Evolutionary conservation across 1,139 yeast genomes (phyloP).

Genomic region (Tardiomyces depauwii): DNA sequence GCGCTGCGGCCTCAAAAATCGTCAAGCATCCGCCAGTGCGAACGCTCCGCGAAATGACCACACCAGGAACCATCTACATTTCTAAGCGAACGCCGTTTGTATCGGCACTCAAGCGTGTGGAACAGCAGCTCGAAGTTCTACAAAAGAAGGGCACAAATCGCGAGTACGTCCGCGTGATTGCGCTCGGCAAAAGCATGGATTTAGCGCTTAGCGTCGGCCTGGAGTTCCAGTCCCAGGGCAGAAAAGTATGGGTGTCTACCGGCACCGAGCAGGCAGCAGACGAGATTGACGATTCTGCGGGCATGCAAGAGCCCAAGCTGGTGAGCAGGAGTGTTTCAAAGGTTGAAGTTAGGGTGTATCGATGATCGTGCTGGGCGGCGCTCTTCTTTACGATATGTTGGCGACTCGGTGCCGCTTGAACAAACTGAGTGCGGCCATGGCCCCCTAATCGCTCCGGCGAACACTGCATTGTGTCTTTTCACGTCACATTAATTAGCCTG

Average conservation of each 20-base stretch:
- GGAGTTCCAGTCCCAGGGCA: slow-evolving; percentile 18
- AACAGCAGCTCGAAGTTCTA: slow-evolving; percentile 10
- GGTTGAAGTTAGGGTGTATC: background rate
- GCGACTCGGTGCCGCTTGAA: too few relatives aligned
- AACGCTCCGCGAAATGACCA: slow-evolving; percentile 2
- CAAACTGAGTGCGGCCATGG: too few relatives aligned
- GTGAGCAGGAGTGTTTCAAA: slow-evolving; percentile 11
- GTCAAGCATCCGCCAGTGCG: slow-evolving; percentile 8
- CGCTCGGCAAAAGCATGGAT: slow-evolving; percentile 25
- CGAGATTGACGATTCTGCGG: slow-evolving; percentile 12
- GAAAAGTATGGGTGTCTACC: slow-evolving; percentile 12
- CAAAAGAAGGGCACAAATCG: slow-evolving; percentile 3
- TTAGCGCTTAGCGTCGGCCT: slow-evolving; percentile 20
- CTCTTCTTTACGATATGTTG: too few relatives aligned
- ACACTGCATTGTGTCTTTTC: too few relatives aligned
- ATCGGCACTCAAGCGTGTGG: slow-evolving; percentile 18
- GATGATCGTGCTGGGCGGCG: background rate
- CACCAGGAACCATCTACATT: slow-evolving; percentile 11
- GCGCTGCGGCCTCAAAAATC: slow-evolving; percentile 1
- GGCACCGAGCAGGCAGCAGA: slow-evolving; percentile 13
- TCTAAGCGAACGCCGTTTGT: slow-evolving; percentile 22
- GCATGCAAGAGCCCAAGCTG: slow-evolving; percentile 6
- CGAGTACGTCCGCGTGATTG: slow-evolving; percentile 17
- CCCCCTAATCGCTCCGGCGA: too few relatives aligned
- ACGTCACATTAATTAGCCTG: too few relatives aligned